phyloP scores from a whole-genome alignment of 176 grass and related monocot genomes.

The Eleusine indica region DNA sequence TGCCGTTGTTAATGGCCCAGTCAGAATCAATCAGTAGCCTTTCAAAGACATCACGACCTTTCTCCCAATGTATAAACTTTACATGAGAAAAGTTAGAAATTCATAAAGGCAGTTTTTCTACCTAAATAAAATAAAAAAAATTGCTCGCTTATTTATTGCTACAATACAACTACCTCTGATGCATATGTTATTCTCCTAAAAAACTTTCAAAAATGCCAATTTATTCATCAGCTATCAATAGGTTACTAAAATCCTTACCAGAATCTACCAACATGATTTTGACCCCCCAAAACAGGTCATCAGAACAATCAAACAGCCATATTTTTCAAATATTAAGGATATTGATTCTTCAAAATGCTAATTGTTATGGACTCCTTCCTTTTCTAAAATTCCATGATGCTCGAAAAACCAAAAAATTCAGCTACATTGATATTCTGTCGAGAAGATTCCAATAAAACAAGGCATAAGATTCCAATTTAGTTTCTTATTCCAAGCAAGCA shows the following conservation, averaged over 20 bases:
- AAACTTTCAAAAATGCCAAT: neutral
- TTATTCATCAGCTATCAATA: neutral
- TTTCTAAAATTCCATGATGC: neutral
- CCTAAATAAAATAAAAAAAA: neutral
- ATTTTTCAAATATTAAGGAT: neutral
- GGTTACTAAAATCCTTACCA: neutral
- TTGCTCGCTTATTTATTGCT: neutral
- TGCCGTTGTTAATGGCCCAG: slow-evolving; percentile 92
- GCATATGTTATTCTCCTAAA: neutral
- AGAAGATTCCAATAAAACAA: neutral
- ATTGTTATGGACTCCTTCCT: neutral
- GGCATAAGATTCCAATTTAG: neutral
- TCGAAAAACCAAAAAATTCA: neutral
- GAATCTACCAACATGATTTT: slow-evolving; percentile 1
- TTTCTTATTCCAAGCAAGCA: neutral
- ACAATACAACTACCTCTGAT: neutral
- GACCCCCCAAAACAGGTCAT: neutral
- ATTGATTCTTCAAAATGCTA: neutral
- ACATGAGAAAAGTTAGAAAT: slow-evolving; percentile 20
- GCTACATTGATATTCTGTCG: neutral
- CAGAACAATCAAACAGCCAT: neutral
- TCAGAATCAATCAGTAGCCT: slow-evolving; percentile 88
- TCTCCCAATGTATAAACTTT: slow-evolving; percentile 97
- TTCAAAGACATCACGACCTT: slow-evolving; percentile 89
- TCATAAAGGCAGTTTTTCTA: neutral